Evolutionary conservation across 2,329 filamentous ascomycete genomes (phyloP), one percentile per base, ranked within the genome.

Genomic region (Rhynchosporium agropyri): DNA sequence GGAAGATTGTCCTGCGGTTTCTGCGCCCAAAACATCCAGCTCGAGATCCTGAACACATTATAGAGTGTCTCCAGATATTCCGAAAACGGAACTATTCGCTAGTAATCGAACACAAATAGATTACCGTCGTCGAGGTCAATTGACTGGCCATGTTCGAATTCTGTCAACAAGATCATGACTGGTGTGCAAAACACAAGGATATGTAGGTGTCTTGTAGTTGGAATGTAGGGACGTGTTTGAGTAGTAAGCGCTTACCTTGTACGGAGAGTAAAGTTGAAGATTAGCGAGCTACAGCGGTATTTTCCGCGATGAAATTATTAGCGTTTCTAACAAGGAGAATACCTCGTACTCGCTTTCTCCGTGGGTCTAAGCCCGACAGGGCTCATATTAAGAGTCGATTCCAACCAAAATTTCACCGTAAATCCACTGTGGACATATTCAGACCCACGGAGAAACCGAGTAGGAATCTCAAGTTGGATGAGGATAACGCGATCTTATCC

Each of bases 211-310:
- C 38, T 31, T 57, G 36, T 43, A 65, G 62, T 13, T 64, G 67
- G 8, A 70, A 54, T 59, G 66, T 66, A 2, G 67, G 63, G 33
- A 65, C 50, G 26, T 62, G 58, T 55, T 70, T 67, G 6, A 69
- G 61, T 2, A 68, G 61, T 2, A 62, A 61, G 53, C 55, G 61
- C 12, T 63, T 63, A 55, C 69, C 64, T 42, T 58, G 20, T 20
- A 20, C 20, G 62, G 26, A 70, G 55, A 12, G 67, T 69, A 58
- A 69, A 69, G 63, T 69, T 69, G 51, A 67, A 63, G 28, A 68
- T 61, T 3, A 70, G 53, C 33, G 62, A 65, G 50, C 45, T 65
- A 20, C 20, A 20, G 20, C 20, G 43, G 58, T 60, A 20, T 45
- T 26, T 12, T 62, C 42, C 36, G 58, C 60, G 29, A 65, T 53